These are phyloP conservation scores for Artemisia argyi DNA, from an alignment of 129 eudicot species.

Conservation along the genomic window DNA sequence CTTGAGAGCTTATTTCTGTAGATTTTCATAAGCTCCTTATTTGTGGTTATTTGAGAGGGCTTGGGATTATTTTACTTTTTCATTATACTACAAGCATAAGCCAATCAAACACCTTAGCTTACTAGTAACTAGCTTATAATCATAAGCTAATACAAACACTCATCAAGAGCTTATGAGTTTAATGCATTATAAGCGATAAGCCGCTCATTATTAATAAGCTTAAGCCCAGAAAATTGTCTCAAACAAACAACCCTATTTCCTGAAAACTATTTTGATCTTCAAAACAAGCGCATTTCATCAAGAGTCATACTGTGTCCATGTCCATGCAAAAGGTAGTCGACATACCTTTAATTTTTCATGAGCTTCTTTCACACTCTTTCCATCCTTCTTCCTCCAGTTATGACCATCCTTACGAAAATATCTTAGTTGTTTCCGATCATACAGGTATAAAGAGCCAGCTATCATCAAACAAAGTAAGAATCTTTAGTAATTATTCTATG, in stretches of 20 bases:
- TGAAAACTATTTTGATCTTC: not conserved
- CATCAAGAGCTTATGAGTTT: too few relatives aligned
- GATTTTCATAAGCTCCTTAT: not conserved
- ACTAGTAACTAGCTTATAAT: too few relatives aligned
- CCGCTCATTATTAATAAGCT: too few relatives aligned
- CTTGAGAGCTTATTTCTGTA: not conserved
- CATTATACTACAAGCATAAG: too few relatives aligned
- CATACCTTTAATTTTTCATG: conserved; percentile 58
- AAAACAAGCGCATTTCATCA: not conserved
- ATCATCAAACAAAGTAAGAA: not conserved
- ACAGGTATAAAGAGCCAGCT: conserved; percentile 58
- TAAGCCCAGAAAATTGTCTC: too few relatives aligned
- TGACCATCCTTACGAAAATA: conserved; percentile 62
- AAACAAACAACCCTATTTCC: not conserved
- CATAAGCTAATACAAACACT: too few relatives aligned
- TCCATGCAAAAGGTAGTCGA: not conserved
- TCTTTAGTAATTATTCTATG: not conserved
- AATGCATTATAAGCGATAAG: too few relatives aligned
- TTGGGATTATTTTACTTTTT: too few relatives aligned
- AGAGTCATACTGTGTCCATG: too few relatives aligned
- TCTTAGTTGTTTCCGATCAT: conserved; percentile 41
- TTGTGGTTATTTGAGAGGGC: too few relatives aligned
- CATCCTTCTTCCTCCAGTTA: conserved; percentile 64
- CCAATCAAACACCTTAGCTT: too few relatives aligned
- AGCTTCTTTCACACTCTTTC: conserved; percentile 54